Conservation (phyloP, 2,329 filamentous ascomycete genomes). For the Ilyonectria robusta region DNA sequence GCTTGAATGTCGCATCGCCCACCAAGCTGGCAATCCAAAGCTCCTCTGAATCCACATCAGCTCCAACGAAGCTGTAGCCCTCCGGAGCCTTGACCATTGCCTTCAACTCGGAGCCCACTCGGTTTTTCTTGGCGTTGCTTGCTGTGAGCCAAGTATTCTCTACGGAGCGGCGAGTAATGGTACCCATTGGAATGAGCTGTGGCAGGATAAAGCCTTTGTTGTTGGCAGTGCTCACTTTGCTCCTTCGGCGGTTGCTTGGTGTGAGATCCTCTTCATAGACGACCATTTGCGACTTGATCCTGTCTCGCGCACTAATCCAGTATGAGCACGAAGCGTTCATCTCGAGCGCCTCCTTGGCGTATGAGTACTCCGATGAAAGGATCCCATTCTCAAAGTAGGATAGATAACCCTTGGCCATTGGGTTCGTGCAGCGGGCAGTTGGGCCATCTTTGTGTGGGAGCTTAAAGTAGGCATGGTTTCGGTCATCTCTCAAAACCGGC, state of each 20-base stretch:
- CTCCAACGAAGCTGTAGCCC: slow-evolving; percentile 94
- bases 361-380: slow-evolving; percentile 87
- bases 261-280: slow-evolving; percentile 81
- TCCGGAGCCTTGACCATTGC: slow-evolving; percentile 94
- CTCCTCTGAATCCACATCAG: slow-evolving; percentile 97
- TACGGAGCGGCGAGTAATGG: slow-evolving; percentile 92
- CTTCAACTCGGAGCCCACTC: slow-evolving; percentile 96
- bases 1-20: slow-evolving; percentile 92
- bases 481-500: slow-evolving; percentile 74
- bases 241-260: slow-evolving; percentile 9
- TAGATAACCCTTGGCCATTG: slow-evolving; percentile 92
- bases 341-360: slow-evolving; percentile 94
- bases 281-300: slow-evolving; percentile 96
- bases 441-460: slow-evolving; percentile 97
- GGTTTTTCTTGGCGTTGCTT: slow-evolving; percentile 95
- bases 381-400: slow-evolving; percentile 92
- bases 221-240: slow-evolving; percentile 33
- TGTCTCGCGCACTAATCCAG: slow-evolving; percentile 95
- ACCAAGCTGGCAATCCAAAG: slow-evolving; percentile 98
- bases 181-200: slow-evolving; percentile 98
- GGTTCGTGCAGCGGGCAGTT: slow-evolving; percentile 84
- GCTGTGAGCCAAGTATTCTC: slow-evolving; percentile 99
- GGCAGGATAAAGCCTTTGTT: slow-evolving; percentile 86
- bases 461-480: slow-evolving; percentile 83
- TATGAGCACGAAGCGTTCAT: slow-evolving; percentile 99